These are phyloP conservation scores for Tolypocladium paradoxum DNA, from an alignment of 2,329 filamentous ascomycete genomes.

Conservation along the genomic window DNA sequence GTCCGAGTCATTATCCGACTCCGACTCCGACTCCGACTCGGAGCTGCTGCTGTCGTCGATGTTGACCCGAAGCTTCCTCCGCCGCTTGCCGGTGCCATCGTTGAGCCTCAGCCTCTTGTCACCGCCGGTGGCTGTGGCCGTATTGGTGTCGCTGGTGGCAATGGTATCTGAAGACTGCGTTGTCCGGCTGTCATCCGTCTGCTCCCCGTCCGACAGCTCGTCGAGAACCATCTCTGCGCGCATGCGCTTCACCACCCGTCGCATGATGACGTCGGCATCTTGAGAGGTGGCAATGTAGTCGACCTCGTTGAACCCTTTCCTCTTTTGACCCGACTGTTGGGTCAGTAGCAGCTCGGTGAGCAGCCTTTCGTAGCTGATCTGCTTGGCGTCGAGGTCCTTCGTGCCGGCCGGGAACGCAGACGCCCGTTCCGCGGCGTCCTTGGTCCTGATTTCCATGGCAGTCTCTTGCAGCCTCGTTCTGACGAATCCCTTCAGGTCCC, in stretches of 20 bases:
- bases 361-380: conserved; percentile 43
- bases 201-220: conserved; percentile 40
- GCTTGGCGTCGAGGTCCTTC: conserved; percentile 36
- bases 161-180: conserved; percentile 19
- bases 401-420: conserved; percentile 39
- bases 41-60: conserved; percentile 31
- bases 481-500: conserved; percentile 65
- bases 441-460: conserved; percentile 50
- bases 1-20: conserved; percentile 12
- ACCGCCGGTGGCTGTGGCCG: conserved; percentile 13
- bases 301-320: conserved; percentile 42
- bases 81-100: conserved; percentile 37
- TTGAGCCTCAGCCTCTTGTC: conserved; percentile 32
- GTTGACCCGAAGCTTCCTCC: conserved; percentile 40
- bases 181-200: conserved; percentile 22
- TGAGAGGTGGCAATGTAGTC: conserved; percentile 38
- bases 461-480: conserved; percentile 57
- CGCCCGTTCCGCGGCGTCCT: conserved; percentile 40
- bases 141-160: conserved; percentile 15
- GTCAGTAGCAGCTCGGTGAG: conserved; percentile 35
- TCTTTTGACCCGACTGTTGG: conserved; percentile 25
- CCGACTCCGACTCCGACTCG: conserved; percentile 16
- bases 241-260: conserved; percentile 50
- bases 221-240: conserved; percentile 48
- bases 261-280: conserved; percentile 39